Evolutionary conservation across 2,329 filamentous ascomycete species (phyloP).

Genomic region (Stemphylium beticola): DNA sequence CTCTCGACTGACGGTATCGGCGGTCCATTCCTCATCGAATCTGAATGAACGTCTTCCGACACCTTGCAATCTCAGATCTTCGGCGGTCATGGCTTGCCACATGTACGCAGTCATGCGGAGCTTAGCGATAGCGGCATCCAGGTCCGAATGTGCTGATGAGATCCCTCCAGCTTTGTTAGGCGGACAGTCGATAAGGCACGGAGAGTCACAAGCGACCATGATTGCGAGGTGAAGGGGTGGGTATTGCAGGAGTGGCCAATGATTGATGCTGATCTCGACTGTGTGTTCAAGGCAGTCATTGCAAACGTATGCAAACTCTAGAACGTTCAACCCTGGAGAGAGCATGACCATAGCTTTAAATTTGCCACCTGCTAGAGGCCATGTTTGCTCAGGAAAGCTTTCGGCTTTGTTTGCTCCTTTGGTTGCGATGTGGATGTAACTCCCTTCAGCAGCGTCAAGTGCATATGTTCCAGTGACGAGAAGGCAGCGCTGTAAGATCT

Average conservation of each 20-base stretch:
- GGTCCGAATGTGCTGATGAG: constrained; percentile 33
- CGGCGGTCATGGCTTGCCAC: constrained; percentile 46
- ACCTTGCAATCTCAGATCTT: constrained; percentile 36
- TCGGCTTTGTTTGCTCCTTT: constrained; percentile 24
- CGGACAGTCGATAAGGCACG: constrained; percentile 40
- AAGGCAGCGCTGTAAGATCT: constrained; percentile 29
- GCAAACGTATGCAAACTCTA: constrained; percentile 30
- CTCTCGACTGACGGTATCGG: constrained; percentile 31
- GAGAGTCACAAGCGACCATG: constrained; percentile 43
- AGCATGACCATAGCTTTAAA: constrained; percentile 45
- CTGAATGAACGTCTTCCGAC: constrained; percentile 37
- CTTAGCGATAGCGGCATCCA: constrained; percentile 42
- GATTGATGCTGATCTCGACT: constrained; percentile 26
- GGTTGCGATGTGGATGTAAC: constrained; percentile 32
- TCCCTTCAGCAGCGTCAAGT: constrained; percentile 18
- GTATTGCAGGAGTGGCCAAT: constrained; percentile 38
- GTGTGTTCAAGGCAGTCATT: constrained; percentile 21
- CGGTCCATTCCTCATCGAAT: constrained; percentile 41
- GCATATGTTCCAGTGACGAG: constrained; percentile 36
- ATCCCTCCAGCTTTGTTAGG: constrained; percentile 31
- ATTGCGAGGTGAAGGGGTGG: constrained; percentile 44
- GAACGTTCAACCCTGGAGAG: constrained; percentile 31
- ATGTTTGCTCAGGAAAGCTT: constrained; percentile 36
- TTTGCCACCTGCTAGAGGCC: constrained; percentile 42
- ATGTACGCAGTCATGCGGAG: constrained; percentile 45